phyloP scores from a whole-genome alignment of 176 grass and related monocot species.

The Carex scoparia region DNA sequence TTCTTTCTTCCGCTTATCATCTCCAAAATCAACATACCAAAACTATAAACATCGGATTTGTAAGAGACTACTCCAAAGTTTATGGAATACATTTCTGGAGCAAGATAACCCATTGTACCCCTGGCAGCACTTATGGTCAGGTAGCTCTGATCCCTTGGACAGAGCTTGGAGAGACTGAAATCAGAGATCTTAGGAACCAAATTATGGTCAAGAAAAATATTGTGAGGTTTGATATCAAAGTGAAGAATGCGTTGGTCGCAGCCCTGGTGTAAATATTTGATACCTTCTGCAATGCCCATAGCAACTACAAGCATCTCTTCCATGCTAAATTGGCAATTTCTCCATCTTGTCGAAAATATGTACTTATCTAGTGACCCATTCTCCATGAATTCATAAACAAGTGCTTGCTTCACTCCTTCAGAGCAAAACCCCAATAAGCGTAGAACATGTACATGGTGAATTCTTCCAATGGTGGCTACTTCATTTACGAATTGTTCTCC shows the following conservation, averaged over 20 bases:
- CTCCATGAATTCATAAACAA: conserved; percentile 19
- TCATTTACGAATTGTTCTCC: conserved; percentile 23
- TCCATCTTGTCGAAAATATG: background rate
- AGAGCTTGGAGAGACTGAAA: conserved; percentile 30
- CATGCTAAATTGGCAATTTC: too few species aligned
- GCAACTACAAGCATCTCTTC: too few species aligned
- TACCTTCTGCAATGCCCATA: conserved; percentile 12
- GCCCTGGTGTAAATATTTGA: conserved; percentile 24
- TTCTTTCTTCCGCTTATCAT: conserved; percentile 35
- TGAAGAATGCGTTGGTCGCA: conserved; percentile 21
- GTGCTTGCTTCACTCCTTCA: background rate
- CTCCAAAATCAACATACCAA: conserved; percentile 9
- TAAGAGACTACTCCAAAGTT: background rate
- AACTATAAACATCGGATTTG: conserved; percentile 34
- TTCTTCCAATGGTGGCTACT: conserved; percentile 24
- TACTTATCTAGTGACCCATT: background rate
- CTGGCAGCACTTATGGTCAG: background rate
- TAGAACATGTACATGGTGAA: conserved; percentile 27
- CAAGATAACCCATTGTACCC: background rate
- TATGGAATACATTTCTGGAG: background rate
- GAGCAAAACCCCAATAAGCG: conserved; percentile 27
- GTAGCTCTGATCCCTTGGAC: background rate
- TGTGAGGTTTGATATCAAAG: conserved; percentile 27
- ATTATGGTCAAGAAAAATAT: conserved; percentile 20
- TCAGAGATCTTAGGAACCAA: conserved; percentile 17